Evolutionary conservation across 2,329 filamentous ascomycete genomes (phyloP), one percentile per base, ranked within the genome.

Genomic region (Fusarium kyushuense): DNA sequence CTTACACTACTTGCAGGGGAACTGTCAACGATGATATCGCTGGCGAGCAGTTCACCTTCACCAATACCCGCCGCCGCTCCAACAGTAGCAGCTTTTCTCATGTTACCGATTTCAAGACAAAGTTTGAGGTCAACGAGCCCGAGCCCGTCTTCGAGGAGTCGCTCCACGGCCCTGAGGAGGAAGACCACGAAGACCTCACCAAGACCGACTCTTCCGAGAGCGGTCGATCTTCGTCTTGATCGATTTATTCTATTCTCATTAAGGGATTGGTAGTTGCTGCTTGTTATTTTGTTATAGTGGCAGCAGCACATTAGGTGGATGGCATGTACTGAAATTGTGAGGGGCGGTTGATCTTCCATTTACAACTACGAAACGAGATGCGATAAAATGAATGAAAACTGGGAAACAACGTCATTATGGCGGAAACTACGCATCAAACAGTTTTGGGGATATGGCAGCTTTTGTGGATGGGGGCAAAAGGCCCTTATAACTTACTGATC

Each of bases 71-170:
- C 68, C 96, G 95, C 79, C 94, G 93, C 79, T 96, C 93, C 81
- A 98, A 98, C 84, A 95, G 92, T 79, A 94, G 90, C 82, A 89
- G 86, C 75, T 86, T 91, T 73, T 89, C 88, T 56, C 86, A 89
- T 74, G 83, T 93, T 72, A 86, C 87, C 63, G 89, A 94, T 78
- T 93, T 97, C 84, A 96, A 96, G 87, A 97, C 94, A 81, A 99
- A 99, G 84, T 98, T 97, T 78, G 96, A 99, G 81, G 85, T 92
- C 72, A 86, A 93, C 77, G 96, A 98, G 74, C 85, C 88, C 19
- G 95, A 98, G 76, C 94, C 94, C 40, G 92, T 97, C 76, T 97
- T 97, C 72, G 94, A 98, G 79, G 94, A 97, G 81, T 87, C 88
- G 55, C 67, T 96, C 61, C 93, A 96, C 76, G 93, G 92, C 30